Conservation (phyloP, 2,329 filamentous ascomycete species). For the Huntiella decipiens region DNA sequence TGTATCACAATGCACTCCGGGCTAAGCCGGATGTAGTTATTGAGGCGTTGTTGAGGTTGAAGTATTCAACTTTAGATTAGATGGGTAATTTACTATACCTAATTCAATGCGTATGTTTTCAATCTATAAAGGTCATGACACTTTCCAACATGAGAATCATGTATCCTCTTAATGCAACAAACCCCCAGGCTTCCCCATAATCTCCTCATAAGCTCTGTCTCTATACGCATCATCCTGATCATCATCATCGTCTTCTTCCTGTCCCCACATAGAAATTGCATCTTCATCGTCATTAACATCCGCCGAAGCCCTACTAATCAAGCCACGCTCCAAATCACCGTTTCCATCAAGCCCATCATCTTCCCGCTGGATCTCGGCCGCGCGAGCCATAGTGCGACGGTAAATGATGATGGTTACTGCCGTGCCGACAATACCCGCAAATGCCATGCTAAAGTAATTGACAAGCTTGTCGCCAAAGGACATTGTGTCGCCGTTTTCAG, state of each 20-base stretch:
- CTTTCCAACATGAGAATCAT: background rate
- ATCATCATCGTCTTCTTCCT: constrained; percentile 20
- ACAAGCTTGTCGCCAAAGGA: constrained; percentile 55
- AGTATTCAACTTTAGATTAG: constrained; percentile 11
- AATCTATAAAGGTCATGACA: background rate
- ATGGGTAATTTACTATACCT: background rate
- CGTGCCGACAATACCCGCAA: constrained; percentile 53
- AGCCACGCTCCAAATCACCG: constrained; percentile 24
- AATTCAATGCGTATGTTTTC: background rate
- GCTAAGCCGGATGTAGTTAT: constrained; percentile 52
- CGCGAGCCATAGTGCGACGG: constrained; percentile 44
- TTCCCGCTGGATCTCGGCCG: constrained; percentile 35
- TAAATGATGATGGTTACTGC: constrained; percentile 76
- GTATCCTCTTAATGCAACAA: constrained; percentile 3
- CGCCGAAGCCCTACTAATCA: constrained; percentile 29
- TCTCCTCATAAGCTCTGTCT: constrained; percentile 9
- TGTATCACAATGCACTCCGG: constrained; percentile 74
- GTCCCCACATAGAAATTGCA: constrained; percentile 39
- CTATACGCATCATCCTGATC: constrained; percentile 13
- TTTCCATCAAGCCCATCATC: constrained; percentile 14
- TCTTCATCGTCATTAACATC: constrained; percentile 40
- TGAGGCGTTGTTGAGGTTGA: constrained; percentile 38
- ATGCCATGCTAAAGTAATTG: constrained; percentile 64
- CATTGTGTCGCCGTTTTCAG: constrained; percentile 74
- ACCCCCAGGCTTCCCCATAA: constrained; percentile 11